Percentiles rank a stretch among this genome's conserved stretches.
These are phyloP conservation scores for Arthroderma sp. DNA, from an alignment of 2,329 filamentous ascomycete genomes.

Conservation along the genomic window DNA sequence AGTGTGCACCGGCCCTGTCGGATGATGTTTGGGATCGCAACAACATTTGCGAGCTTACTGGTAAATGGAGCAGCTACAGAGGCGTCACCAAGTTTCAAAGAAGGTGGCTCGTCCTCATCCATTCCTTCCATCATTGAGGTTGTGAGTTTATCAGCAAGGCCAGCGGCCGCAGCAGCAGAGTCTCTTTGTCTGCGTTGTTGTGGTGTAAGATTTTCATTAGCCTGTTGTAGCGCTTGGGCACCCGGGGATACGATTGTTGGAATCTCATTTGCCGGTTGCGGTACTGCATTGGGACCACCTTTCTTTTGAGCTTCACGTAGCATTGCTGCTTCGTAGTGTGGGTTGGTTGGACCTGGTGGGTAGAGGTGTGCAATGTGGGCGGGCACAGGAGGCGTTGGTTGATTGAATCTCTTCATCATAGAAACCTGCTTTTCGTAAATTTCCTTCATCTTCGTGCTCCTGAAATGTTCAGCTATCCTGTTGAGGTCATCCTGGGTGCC, in stretches of 20 bases:
- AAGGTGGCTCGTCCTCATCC: constrained; percentile 79
- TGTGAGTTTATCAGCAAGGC: constrained; percentile 75
- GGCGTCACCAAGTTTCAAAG: constrained; percentile 91
- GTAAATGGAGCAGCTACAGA: constrained; percentile 96
- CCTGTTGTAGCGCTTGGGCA: constrained; percentile 46
- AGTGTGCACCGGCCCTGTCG: constrained; percentile 94
- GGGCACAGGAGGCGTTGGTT: constrained; percentile 85
- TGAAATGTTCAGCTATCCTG: constrained; percentile 82
- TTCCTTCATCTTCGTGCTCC: constrained; percentile 96
- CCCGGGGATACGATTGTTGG: constrained; percentile 55
- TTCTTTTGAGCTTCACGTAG: constrained; percentile 74
- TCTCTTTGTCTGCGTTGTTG: constrained; percentile 41
- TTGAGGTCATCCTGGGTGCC: constrained; percentile 82
- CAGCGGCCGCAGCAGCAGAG: constrained; percentile 57
- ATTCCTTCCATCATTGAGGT: constrained; percentile 84
- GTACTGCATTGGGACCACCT: constrained; percentile 44
- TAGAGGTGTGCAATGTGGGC: constrained; percentile 85
- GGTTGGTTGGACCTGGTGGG: constrained; percentile 78
- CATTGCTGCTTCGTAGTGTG: constrained; percentile 86
- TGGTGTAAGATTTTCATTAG: constrained; percentile 32
- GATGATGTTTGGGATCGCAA: constrained; percentile 96
- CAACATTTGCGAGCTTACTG: constrained; percentile 89
- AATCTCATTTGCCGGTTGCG: constrained; percentile 39
- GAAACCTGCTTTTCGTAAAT: constrained; percentile 91
- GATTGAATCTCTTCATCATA: constrained; percentile 91